A percentile compares a stretch with the other conserved stretches of the same genome.
phyloP scores from a whole-genome alignment of 2,329 filamentous ascomycete species.

The Beauveria asiatica region DNA sequence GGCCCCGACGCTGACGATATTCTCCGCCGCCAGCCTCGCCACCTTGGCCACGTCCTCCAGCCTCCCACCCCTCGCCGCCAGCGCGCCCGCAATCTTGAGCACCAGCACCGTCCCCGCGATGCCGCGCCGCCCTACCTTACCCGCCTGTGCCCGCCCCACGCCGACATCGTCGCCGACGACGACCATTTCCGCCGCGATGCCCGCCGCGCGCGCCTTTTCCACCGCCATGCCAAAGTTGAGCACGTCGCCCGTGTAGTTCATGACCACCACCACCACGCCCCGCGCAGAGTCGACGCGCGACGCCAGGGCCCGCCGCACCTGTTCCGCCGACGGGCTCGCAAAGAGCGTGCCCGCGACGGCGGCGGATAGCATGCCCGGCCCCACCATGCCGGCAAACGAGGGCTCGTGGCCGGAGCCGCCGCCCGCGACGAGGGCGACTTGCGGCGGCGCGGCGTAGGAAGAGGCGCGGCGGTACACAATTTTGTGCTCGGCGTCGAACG shows the following conservation, averaged over 20 bases:
- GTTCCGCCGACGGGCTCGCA: constrained; percentile 71
- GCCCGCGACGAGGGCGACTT: constrained; percentile 78
- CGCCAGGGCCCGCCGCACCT: constrained; percentile 69
- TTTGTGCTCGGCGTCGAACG: constrained; percentile 72
- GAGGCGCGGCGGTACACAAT: constrained; percentile 67
- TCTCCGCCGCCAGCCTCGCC: constrained; percentile 62
- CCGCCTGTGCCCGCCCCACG: constrained; percentile 69
- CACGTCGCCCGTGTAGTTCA: constrained; percentile 90
- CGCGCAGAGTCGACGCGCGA: constrained; percentile 60
- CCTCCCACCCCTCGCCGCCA: constrained; percentile 61
- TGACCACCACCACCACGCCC: constrained; percentile 82
- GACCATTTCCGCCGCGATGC: constrained; percentile 75
- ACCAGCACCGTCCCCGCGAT: constrained; percentile 88
- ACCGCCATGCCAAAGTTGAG: constrained; percentile 91
- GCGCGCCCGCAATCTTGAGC: constrained; percentile 79
- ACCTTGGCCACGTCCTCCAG: constrained; percentile 65
- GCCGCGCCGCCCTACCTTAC: constrained; percentile 86
- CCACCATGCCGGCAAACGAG: constrained; percentile 78
- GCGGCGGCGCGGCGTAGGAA: constrained; percentile 36
- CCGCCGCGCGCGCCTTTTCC: constrained; percentile 79
- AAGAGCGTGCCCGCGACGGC: constrained; percentile 85
- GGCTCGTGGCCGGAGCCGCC: constrained; percentile 89
- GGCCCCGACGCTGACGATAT: constrained; percentile 77
- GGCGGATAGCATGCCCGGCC: constrained; percentile 68
- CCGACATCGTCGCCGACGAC: constrained; percentile 89